Percentiles rank a stretch among this genome's conserved stretches.
phyloP scores from a whole-genome alignment of 805 yeast species.

The Metschnikowia picachoensis region DNA sequence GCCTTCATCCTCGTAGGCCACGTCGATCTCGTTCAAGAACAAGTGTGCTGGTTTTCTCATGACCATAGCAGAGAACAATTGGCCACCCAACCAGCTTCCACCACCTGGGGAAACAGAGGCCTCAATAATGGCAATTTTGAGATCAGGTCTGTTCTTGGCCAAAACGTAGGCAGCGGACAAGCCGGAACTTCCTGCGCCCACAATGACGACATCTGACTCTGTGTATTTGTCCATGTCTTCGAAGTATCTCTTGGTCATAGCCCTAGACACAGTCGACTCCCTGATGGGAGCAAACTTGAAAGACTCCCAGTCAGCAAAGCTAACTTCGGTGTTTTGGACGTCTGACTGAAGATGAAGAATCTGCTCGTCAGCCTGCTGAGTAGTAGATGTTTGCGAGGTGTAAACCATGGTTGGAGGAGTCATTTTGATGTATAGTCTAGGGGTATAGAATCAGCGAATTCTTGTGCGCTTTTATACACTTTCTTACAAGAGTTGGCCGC shows the following conservation, averaged over 20 bases:
- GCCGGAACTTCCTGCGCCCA: constrained; percentile 80
- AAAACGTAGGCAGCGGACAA: constrained; percentile 70
- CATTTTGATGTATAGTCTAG: background rate
- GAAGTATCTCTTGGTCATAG: constrained; percentile 74
- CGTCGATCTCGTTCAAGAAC: constrained; percentile 59
- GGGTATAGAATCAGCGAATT: background rate
- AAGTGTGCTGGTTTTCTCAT: constrained; percentile 75
- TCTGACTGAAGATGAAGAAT: constrained; percentile 15
- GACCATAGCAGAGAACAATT: constrained; percentile 72
- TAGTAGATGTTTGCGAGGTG: constrained; percentile 17
- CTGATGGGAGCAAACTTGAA: constrained; percentile 70
- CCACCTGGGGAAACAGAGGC: constrained; percentile 78
- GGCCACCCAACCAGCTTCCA: constrained; percentile 78
- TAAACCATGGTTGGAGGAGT: constrained; percentile 16
- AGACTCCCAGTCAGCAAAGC: constrained; percentile 59
- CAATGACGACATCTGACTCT: constrained; percentile 68
- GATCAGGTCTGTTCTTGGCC: constrained; percentile 71
- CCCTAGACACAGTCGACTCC: constrained; percentile 75
- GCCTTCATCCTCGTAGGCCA: constrained; percentile 75
- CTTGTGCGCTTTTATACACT: background rate
- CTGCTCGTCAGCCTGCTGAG: background rate
- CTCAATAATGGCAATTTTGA: constrained; percentile 70
- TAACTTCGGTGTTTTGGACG: constrained; percentile 22
- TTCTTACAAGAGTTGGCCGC: too few species aligned
- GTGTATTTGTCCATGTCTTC: constrained; percentile 70